A percentile compares a stretch with the other conserved stretches of the same genome.
These are phyloP conservation scores for Sphaerulina musiva DNA, from an alignment of 2,329 filamentous ascomycete genomes.

Conservation along the genomic window DNA sequence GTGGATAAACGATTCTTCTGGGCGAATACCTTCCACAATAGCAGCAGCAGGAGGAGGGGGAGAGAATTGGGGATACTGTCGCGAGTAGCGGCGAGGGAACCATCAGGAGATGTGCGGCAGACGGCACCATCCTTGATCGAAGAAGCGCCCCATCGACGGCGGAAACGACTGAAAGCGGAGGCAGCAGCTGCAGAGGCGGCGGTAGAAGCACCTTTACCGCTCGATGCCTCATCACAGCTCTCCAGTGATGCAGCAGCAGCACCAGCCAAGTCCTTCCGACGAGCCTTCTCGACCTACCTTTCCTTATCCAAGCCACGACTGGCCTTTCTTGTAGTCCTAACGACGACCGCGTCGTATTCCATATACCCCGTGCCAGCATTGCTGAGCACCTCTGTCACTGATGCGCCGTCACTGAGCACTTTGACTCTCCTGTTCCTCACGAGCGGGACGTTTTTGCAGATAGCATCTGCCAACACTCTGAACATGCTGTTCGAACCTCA, in stretches of 20 bases:
- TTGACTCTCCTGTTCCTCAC: constrained; percentile 90
- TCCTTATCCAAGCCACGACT: constrained; percentile 93
- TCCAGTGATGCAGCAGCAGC: constrained; percentile 52
- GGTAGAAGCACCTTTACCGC: constrained; percentile 39
- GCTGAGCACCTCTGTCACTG: constrained; percentile 61
- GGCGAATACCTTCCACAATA: constrained; percentile 29
- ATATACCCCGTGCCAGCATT: constrained; percentile 88
- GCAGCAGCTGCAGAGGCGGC: constrained; percentile 15
- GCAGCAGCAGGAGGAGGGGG: constrained; percentile 2
- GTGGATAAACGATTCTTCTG: constrained; percentile 33
- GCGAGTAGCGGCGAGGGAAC: neutral
- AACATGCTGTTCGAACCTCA: constrained; percentile 96
- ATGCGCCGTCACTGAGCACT: constrained; percentile 73
- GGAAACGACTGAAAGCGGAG: constrained; percentile 33
- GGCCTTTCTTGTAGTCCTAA: constrained; percentile 82
- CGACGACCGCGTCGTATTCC: constrained; percentile 83
- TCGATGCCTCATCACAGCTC: constrained; percentile 56
- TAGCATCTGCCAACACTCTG: constrained; percentile 84
- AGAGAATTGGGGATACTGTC: constrained; percentile 8
- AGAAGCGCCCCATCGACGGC: constrained; percentile 28
- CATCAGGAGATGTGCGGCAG: neutral
- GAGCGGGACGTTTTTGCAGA: constrained; percentile 73
- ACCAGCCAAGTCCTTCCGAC: constrained; percentile 52
- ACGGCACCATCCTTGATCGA: neutral
- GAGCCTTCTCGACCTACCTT: constrained; percentile 71